Evolutionary conservation across 1,284 basidiomycete genomes (phyloP), one percentile per base, ranked within the genome.

Genomic region (Exsudoporus floridanus): DNA sequence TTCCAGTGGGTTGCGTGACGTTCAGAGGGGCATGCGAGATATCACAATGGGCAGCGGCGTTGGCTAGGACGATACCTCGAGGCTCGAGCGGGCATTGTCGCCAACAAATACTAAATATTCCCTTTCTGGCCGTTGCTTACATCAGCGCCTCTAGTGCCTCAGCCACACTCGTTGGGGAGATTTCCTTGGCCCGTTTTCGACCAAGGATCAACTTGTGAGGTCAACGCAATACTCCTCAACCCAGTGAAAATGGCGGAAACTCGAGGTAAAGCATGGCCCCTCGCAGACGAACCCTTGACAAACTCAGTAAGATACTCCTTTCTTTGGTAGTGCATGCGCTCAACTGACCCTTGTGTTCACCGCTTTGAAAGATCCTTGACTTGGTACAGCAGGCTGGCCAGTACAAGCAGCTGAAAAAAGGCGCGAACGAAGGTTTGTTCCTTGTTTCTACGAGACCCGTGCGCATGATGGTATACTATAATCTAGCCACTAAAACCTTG

Each of bases 381-480:
- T 78, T 95, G 53, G 86, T 93, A 34, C 90, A 94, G 74, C 90
- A 94, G 74, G 92, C 92, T 43, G 80, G 84, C 34, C 89, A 94
- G 72, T 96, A 95, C 79, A 95, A 96, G 76, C 94, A 98, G 75
- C 78, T 99, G 49, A 99, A 98, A 80, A 99, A 99, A 80, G 96
- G 96, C 60, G 94, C 94, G 38, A 97, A 97, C 72, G 94, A 97
- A 81, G 89, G 90, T 90, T 46, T 34, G 78, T 58, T 46, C 18
- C 23, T 33, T 35, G 31, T 37, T 36, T 39, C 27, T 28, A 33
- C 8, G 13, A 10, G 23, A 25, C 50, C 36, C 25, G 4, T 3
- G 28, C 12, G 12, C 31, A 30, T 25, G 10, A 13, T 43, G 28
- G 7, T 10, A 21, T 21, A 18, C 39, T 21, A 19, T 41, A 41